Evolutionary conservation across 139 green algal species (phyloP).

Genomic region (Chlorella sp.): DNA sequence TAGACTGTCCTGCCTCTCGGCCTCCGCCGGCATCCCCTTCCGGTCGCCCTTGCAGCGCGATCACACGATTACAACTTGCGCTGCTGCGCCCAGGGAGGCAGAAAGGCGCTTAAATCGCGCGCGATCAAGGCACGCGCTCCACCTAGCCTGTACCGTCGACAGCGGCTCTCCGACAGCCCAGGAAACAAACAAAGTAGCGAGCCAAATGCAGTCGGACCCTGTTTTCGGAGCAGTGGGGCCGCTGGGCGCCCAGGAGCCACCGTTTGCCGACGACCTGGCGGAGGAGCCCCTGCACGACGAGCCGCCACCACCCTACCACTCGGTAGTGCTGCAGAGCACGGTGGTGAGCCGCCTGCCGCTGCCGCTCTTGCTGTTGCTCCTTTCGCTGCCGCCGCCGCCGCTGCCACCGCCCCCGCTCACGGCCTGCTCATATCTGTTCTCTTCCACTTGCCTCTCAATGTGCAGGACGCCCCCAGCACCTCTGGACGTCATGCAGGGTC

Average conservation of each 20-base stretch:
- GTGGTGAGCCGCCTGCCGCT: background rate
- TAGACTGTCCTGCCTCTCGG: too few relatives aligned
- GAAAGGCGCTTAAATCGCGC: too few relatives aligned
- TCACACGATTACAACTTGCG: too few relatives aligned
- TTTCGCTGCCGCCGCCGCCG: background rate
- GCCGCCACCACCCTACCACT: conserved; percentile 52
- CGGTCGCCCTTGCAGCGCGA: too few relatives aligned
- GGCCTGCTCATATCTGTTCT: background rate
- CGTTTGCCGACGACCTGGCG: background rate
- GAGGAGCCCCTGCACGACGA: conserved; percentile 8
- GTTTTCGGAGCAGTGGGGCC: background rate
- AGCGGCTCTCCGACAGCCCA: too few relatives aligned
- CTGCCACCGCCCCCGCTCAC: background rate
- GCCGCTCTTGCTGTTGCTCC: background rate
- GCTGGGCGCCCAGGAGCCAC: background rate
- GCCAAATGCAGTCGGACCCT: background rate
- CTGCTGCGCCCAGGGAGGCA: too few relatives aligned
- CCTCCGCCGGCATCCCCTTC: too few relatives aligned
- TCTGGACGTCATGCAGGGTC: background rate
- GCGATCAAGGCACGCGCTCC: too few relatives aligned
- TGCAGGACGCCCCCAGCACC: conserved; percentile 25
- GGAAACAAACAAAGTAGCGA: too few relatives aligned
- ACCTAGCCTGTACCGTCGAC: too few relatives aligned
- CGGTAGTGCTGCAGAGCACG: conserved; percentile 43
- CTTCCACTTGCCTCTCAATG: background rate